Evolutionary conservation across 257 asterid genomes (phyloP).

Genomic region (Solanum bulbocastanum): DNA sequence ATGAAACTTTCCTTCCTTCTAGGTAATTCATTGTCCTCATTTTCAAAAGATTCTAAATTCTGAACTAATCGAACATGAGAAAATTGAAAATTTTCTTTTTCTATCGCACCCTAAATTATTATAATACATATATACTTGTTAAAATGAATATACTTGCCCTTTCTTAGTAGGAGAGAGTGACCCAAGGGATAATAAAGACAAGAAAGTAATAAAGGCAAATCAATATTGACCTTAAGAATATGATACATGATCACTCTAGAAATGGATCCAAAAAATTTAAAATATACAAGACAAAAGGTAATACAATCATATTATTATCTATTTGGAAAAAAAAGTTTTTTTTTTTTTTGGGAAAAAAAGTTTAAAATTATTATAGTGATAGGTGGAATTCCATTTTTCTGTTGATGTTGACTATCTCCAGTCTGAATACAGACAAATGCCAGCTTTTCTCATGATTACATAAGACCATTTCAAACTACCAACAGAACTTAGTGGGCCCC

Average conservation of each 20-base stretch:
- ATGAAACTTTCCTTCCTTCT: background rate
- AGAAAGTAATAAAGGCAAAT: background rate
- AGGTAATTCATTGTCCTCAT: background rate
- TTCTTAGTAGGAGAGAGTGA: background rate
- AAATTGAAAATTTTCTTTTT: background rate
- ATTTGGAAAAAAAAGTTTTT: background rate
- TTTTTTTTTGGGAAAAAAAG: background rate
- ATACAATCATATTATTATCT: background rate
- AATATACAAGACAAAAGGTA: background rate
- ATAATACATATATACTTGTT: background rate
- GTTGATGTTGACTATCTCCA: background rate
- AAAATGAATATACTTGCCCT: background rate
- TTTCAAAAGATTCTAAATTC: too few relatives aligned
- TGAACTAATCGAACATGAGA: background rate
- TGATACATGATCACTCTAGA: background rate
- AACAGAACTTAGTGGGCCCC: background rate
- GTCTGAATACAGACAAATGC: background rate
- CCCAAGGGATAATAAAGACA: background rate
- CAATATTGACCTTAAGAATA: background rate
- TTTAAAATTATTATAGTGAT: background rate
- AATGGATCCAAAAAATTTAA: background rate
- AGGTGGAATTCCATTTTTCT: background rate
- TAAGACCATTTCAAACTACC: background rate
- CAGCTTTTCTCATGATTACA: background rate
- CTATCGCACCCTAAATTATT: fast-evolving